Evolutionary conservation across 2,329 filamentous ascomycete species (phyloP).

Genomic region (Penicillium sp.): DNA sequence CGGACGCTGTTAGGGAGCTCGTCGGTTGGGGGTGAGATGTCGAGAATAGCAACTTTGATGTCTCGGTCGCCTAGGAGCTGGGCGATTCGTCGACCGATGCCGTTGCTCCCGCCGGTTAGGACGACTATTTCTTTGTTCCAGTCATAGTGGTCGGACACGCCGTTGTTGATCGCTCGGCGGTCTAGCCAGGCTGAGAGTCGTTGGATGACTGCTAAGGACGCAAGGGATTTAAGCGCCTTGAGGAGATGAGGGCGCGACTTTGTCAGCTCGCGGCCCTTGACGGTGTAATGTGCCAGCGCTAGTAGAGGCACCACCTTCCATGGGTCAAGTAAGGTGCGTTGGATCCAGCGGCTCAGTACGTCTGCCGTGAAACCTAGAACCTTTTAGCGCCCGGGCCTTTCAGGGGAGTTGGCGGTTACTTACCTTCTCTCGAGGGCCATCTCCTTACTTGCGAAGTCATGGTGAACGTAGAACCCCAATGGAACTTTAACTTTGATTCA

Average conservation of each 20-base stretch:
- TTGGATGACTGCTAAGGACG: conserved; percentile 54
- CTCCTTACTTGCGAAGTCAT: conserved; percentile 17
- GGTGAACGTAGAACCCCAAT: neutral
- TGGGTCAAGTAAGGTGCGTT: conserved; percentile 65
- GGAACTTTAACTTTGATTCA: neutral
- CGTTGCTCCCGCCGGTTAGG: conserved; percentile 72
- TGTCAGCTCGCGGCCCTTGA: conserved; percentile 57
- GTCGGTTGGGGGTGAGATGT: conserved; percentile 43
- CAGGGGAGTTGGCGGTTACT: neutral
- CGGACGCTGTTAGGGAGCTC: conserved; percentile 51
- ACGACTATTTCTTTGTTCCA: conserved; percentile 71
- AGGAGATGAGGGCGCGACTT: conserved; percentile 55
- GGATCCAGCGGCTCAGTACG: conserved; percentile 58
- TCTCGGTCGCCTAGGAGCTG: conserved; percentile 63
- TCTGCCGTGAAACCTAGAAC: conserved; percentile 57
- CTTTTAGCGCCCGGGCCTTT: neutral
- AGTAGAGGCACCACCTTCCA: conserved; percentile 63
- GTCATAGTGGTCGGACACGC: conserved; percentile 33
- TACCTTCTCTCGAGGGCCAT: conserved; percentile 38
- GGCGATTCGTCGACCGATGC: conserved; percentile 69
- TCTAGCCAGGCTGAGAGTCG: conserved; percentile 55
- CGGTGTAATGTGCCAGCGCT: conserved; percentile 64
- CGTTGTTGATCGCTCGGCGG: conserved; percentile 50
- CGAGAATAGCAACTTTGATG: conserved; percentile 69
- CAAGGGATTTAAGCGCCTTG: conserved; percentile 54